phyloP scores from a whole-genome alignment of 2,329 filamentous ascomycete genomes.

The Tympanopsis confertula region DNA sequence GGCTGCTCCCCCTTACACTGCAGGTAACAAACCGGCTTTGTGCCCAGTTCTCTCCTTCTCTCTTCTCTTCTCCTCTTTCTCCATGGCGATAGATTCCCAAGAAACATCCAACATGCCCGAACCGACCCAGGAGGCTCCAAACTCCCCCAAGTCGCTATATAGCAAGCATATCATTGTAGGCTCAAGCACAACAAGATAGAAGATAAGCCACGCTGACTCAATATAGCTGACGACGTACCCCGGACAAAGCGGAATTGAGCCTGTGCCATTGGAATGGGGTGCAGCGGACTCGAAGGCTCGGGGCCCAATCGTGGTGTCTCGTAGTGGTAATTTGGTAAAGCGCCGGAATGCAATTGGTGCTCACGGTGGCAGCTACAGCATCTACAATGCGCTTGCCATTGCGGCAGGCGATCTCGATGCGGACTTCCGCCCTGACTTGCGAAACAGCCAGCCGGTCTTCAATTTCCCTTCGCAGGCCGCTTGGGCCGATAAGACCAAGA shows the following conservation, averaged over 20 bases:
- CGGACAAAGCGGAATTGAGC: constrained; percentile 11
- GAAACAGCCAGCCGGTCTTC: constrained; percentile 9
- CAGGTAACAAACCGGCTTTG: no score
- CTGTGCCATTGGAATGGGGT: constrained; percentile 10
- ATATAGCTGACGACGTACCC: constrained; percentile 9
- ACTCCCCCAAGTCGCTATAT: not conserved
- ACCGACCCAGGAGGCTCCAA: not conserved
- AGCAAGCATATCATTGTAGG: constrained; percentile 1
- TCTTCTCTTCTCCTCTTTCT: not conserved
- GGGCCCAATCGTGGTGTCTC: constrained; percentile 11
- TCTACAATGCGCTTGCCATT: constrained; percentile 9
- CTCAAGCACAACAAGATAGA: not conserved
- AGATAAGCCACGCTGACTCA: not conserved
- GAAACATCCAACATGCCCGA: not conserved
- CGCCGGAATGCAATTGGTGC: constrained; percentile 12
- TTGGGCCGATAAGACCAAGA: constrained; percentile 7
- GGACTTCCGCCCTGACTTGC: constrained; percentile 6
- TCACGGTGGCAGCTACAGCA: constrained; percentile 8
- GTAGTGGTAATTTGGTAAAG: constrained; percentile 7
- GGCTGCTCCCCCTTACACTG: no score
- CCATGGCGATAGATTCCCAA: not conserved
- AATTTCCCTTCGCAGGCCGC: constrained; percentile 5
- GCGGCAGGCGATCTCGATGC: constrained; percentile 6
- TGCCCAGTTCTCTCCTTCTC: not conserved
- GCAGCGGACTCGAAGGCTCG: constrained; percentile 7